Evolutionary conservation across 2,329 filamentous ascomycete species (phyloP).

Genomic region (Berkeleyomyces rouxiae): DNA sequence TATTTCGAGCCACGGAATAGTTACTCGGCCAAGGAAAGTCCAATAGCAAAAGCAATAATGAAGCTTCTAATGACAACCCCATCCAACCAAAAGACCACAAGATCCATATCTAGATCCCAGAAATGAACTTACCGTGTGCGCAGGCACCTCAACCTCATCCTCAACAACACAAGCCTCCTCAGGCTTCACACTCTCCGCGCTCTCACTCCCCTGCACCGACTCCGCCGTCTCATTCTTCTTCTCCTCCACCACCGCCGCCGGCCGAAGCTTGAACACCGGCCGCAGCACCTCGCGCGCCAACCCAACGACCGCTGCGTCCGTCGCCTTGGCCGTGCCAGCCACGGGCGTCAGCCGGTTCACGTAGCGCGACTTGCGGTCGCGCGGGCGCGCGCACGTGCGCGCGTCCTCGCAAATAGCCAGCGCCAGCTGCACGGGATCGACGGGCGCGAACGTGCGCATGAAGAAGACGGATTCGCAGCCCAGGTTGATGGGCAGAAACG

Average conservation of each 20-base stretch:
- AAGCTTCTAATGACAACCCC: neutral
- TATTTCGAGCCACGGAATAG: neutral
- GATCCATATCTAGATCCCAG: neutral
- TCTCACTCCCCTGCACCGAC: neutral
- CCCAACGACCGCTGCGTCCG: slow-evolving; percentile 48
- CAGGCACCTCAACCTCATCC: slow-evolving; percentile 14
- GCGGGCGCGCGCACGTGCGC: slow-evolving; percentile 24
- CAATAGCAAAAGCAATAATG: neutral
- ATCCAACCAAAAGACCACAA: too few relatives aligned
- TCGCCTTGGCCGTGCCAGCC: slow-evolving; percentile 43
- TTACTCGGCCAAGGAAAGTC: neutral
- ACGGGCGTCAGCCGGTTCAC: slow-evolving; percentile 42
- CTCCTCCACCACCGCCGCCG: slow-evolving; percentile 1
- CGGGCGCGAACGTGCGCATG: slow-evolving; percentile 36
- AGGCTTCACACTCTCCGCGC: neutral
- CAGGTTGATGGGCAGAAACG: slow-evolving; percentile 36
- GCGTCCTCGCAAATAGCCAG: slow-evolving; percentile 40
- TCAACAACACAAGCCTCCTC: neutral
- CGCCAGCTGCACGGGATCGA: slow-evolving; percentile 39
- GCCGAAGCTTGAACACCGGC: slow-evolving; percentile 40
- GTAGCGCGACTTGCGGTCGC: slow-evolving; percentile 35
- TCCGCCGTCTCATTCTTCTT: neutral
- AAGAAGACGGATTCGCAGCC: slow-evolving; percentile 48
- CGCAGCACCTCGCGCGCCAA: slow-evolving; percentile 46
- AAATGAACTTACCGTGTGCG: slow-evolving; percentile 28